Percentiles rank a stretch among this genome's conserved stretches.
Evolutionary conservation across 2,329 filamentous ascomycete genomes (phyloP).

Genomic region (Neonectria magnoliae): DNA sequence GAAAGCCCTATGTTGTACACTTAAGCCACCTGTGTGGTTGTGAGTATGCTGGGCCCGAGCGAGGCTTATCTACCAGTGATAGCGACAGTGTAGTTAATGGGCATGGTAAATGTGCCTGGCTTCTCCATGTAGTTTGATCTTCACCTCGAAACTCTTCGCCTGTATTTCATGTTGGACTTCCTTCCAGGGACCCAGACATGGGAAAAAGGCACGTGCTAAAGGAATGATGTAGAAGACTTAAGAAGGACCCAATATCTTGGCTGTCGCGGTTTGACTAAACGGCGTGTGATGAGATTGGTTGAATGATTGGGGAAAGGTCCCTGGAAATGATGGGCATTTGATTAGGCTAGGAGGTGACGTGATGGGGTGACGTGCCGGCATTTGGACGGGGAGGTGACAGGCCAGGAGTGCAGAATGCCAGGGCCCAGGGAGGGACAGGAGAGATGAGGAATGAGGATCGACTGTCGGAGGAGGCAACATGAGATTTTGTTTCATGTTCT

Average conservation of each 20-base stretch:
- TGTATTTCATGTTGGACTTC: neutral
- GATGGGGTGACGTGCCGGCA: slow-evolving; percentile 4
- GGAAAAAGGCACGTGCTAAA: neutral
- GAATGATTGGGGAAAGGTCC: neutral
- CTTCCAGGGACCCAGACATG: neutral
- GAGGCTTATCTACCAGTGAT: too few relatives aligned
- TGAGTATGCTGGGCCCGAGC: too few relatives aligned
- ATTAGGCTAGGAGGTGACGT: slow-evolving; percentile 5
- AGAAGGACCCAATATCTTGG: neutral
- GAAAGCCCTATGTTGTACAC: too few relatives aligned
- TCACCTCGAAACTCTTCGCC: too few relatives aligned
- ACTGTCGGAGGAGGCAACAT: neutral
- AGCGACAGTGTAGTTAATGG: too few relatives aligned
- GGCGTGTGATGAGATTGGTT: slow-evolving; percentile 1
- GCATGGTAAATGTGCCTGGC: neutral
- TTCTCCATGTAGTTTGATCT: neutral
- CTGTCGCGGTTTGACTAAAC: neutral
- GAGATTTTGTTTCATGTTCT: neutral
- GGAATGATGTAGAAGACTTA: too few relatives aligned
- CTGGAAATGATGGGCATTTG: slow-evolving; percentile 4
- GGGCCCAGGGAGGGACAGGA: neutral
- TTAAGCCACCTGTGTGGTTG: too few relatives aligned
- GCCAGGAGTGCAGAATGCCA: neutral
- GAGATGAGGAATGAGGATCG: neutral
- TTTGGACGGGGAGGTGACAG: neutral